Evolutionary conservation across 2,329 filamentous ascomycete genomes (phyloP), one percentile per base, ranked within the genome.

Genomic region (Albophoma yamanashiensis): DNA sequence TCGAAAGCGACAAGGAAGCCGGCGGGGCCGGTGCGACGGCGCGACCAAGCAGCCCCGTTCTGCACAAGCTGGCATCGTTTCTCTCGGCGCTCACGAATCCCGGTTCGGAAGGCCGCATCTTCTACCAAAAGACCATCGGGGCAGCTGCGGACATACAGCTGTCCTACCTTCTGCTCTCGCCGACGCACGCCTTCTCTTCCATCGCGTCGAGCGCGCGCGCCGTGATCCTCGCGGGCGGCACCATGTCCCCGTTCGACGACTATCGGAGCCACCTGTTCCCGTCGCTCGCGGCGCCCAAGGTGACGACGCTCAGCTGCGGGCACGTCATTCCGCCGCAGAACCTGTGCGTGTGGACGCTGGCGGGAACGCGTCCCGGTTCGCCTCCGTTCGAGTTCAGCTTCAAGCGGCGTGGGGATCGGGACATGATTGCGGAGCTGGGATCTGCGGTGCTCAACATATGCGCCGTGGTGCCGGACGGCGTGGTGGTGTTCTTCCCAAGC

Each of bases 241-340:
- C 94, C 34, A 97, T 99, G 94, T 96, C 94, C 2, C 94, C 94
- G 0, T 96, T 97, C 78, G 84, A 88, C 31, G 94, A 97, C 74
- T 99, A 96, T 73, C 86, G 83, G 42, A 82, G 88, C 4, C 90
- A 97, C 67, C 79, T 99, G 0, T 94, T 99, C 63, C 89, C 93
- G 0, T 88, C 89, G 56, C 73, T 96, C 0, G 70, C 82, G 0
- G 66, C 79, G 0, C 73, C 77, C 0, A 84, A 84, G 60, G 82
- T 97, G 53, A 87, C 82, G 12, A 96, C 90, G 0, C 82, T 97
- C 38, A 97, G 92, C 65, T 99, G 93, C 70, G 92, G 91, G 0
- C 94, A 99, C 73, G 92, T 99, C 55, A 95, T 99, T 59, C 93
- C 94, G 0, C 74, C 83, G 0, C 83, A 86, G 3, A 96, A 92